Conservation (phyloP, 371 early-diverging fungal species). For the Fennellomyces sp. region DNA sequence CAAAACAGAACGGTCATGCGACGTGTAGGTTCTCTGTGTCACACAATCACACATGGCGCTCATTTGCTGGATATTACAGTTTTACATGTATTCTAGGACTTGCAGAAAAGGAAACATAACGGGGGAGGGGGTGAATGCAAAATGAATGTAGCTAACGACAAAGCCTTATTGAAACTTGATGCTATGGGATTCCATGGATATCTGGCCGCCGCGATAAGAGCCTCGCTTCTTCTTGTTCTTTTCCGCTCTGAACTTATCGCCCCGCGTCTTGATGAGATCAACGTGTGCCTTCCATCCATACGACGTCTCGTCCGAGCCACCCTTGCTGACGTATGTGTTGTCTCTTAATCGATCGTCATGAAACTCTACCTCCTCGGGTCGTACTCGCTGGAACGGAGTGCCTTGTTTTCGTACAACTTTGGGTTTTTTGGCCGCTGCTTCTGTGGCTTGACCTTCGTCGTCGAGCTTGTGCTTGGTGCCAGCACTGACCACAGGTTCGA, state of each 20-base stretch:
- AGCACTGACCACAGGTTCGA: slow-evolving; percentile 1
- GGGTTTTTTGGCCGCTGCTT: slow-evolving; percentile 29
- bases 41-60: background rate
- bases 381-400: slow-evolving; percentile 83
- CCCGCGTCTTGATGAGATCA: slow-evolving; percentile 89
- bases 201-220: slow-evolving; percentile 92
- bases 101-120: background rate
- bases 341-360: slow-evolving; percentile 80
- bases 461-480: slow-evolving; percentile 37
- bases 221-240: slow-evolving; percentile 99
- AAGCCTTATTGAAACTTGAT: slow-evolving; percentile 75
- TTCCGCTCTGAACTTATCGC: slow-evolving; percentile 93
- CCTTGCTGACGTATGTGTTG: slow-evolving; percentile 78
- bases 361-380: slow-evolving; percentile 82
- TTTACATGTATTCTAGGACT: background rate
- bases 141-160: background rate
- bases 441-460: slow-evolving; percentile 13
- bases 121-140: background rate
- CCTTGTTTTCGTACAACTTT: slow-evolving; percentile 41
- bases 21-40: background rate
- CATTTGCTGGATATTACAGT: background rate
- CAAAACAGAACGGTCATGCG: background rate
- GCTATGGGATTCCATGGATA: slow-evolving; percentile 82
- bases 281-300: slow-evolving; percentile 94
- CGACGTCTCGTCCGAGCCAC: slow-evolving; percentile 64